Conservation (phyloP, 2,329 filamentous ascomycete genomes). For the Nothomitra cinnamomea region DNA sequence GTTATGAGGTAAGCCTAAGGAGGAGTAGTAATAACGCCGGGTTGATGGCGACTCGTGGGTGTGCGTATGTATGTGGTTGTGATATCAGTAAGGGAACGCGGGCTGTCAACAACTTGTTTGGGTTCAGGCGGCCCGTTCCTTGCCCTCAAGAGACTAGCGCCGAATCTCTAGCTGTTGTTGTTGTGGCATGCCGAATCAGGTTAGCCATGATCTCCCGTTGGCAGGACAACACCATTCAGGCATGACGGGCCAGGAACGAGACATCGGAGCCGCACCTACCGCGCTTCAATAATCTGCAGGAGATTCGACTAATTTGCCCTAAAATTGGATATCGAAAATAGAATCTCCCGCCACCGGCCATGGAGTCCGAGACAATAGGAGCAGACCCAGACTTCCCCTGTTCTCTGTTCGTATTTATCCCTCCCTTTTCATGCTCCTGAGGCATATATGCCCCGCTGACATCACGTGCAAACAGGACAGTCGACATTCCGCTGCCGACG, state of each 20-base stretch:
- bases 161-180: not conserved
- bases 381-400: conserved; percentile 40
- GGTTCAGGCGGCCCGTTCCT: not conserved
- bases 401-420: conserved; percentile 34
- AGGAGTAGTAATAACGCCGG: too few species aligned
- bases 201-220: not conserved
- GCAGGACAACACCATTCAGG: not conserved
- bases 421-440: not conserved
- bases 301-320: too few species aligned
- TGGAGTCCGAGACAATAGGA: conserved; percentile 11
- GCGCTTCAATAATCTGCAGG: too few species aligned
- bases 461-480: not conserved
- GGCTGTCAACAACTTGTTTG: conserved; percentile 2
- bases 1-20: too few species aligned
- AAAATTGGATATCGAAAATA: too few species aligned
- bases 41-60: not conserved
- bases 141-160: not conserved
- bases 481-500: conserved; percentile 58
- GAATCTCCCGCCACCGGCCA: not conserved
- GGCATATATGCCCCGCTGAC: not conserved
- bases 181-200: not conserved
- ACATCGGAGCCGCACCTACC: too few species aligned
- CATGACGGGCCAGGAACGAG: too few species aligned
- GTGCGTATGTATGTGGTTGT: not conserved
- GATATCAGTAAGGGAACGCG: conserved; percentile 1